phyloP scores from a whole-genome alignment of 805 yeast genomes.

The Komagataella ulmi region DNA sequence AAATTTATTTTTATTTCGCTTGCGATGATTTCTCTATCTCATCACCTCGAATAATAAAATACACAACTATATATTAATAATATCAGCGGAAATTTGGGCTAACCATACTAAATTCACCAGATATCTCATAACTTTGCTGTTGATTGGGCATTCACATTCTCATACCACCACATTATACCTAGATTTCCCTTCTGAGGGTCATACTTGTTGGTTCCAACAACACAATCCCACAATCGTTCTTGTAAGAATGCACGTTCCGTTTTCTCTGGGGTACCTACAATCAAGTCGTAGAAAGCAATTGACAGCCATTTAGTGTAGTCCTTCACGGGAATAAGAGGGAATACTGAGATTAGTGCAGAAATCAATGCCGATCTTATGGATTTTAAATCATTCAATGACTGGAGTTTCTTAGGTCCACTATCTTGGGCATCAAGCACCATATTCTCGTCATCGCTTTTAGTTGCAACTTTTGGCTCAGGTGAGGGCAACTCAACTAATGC shows the following conservation, averaged over 20 bases:
- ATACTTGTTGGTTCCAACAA: conserved; percentile 35
- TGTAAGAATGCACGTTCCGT: conserved; percentile 26
- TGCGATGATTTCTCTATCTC: neutral
- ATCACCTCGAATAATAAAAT: neutral
- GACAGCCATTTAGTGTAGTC: conserved; percentile 33
- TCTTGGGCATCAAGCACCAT: neutral
- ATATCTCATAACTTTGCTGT: neutral
- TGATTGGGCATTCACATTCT: conserved; percentile 11
- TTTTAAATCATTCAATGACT: conserved; percentile 13
- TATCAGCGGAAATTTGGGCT: neutral
- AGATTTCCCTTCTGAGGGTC: conserved; percentile 42
- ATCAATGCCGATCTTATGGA: conserved; percentile 35
- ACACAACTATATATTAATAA: neutral
- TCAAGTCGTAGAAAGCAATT: conserved; percentile 21
- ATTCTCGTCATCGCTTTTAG: neutral
- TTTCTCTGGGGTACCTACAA: conserved; percentile 10
- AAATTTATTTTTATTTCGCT: too few species aligned
- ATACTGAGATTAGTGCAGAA: conserved; percentile 29
- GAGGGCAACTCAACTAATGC: neutral
- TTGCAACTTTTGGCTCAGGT: neutral
- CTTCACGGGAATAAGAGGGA: conserved; percentile 37
- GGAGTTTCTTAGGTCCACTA: conserved; percentile 2
- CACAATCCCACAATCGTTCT: conserved; percentile 33
- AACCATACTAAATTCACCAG: too few species aligned
- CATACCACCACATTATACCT: conserved; percentile 56